phyloP scores from a whole-genome alignment of 2,329 filamentous ascomycete genomes.

The Scytalidium lignicola region DNA sequence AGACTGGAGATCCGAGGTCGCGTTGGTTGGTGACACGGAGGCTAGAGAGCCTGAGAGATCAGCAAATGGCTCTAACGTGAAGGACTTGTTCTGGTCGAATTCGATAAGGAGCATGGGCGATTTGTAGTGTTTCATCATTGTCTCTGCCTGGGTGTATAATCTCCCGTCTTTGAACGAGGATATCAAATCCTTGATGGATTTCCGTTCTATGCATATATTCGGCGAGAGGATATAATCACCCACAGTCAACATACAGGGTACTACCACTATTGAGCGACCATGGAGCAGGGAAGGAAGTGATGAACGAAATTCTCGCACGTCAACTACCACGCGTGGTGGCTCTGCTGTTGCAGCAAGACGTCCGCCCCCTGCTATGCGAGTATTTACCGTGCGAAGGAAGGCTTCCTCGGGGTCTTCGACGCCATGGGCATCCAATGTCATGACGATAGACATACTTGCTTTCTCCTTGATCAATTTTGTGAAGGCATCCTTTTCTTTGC shows the following conservation, averaged over 20 bases:
- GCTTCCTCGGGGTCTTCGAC: slow-evolving; percentile 80
- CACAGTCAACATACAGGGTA: slow-evolving; percentile 93
- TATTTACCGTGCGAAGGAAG: slow-evolving; percentile 93
- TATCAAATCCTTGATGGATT: slow-evolving; percentile 87
- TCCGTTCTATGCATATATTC: slow-evolving; percentile 88
- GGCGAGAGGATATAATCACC: slow-evolving; percentile 94
- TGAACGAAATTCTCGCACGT: slow-evolving; percentile 93
- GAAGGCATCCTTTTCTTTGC: slow-evolving; percentile 95
- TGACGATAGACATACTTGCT: slow-evolving; percentile 83
- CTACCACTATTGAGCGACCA: slow-evolving; percentile 78
- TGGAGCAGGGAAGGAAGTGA: slow-evolving; percentile 88
- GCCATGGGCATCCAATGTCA: slow-evolving; percentile 66
- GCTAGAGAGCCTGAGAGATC: slow-evolving; percentile 58
- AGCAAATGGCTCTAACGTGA: slow-evolving; percentile 81
- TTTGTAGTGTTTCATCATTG: slow-evolving; percentile 92
- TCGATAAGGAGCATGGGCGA: slow-evolving; percentile 90
- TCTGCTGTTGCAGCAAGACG: slow-evolving; percentile 76
- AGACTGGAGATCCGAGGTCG: slow-evolving; percentile 74
- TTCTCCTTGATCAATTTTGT: slow-evolving; percentile 93
- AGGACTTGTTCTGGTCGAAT: slow-evolving; percentile 95
- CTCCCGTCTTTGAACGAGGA: slow-evolving; percentile 88
- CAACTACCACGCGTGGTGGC: slow-evolving; percentile 86
- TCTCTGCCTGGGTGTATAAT: slow-evolving; percentile 85
- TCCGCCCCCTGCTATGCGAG: slow-evolving; percentile 89
- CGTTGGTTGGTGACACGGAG: slow-evolving; percentile 55